Percentiles rank a stretch among this genome's conserved stretches.
These are phyloP conservation scores for Triticum dicoccoides DNA, from an alignment of 176 grass and related monocot species.

Conservation along the genomic window DNA sequence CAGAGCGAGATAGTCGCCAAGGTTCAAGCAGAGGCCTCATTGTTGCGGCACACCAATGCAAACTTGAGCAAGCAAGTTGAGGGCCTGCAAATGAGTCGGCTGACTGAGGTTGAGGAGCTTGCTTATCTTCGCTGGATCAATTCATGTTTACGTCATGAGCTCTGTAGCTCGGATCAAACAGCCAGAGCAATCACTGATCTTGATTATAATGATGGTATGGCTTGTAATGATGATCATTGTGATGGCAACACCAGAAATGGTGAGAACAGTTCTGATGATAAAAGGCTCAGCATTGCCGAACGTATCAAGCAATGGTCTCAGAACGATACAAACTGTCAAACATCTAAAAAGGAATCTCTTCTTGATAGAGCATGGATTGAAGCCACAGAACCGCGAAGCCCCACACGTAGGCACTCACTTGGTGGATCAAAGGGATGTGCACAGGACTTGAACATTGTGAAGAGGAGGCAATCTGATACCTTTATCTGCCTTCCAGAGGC, in stretches of 20 bases:
- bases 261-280: constrained; percentile 30
- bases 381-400: constrained; percentile 53
- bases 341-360: constrained; percentile 53
- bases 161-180: constrained; percentile 80
- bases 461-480: constrained; percentile 93
- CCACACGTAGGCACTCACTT: constrained; percentile 78
- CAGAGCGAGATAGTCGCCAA: constrained; percentile 92
- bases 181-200: constrained; percentile 38
- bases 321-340: constrained; percentile 48
- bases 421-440: constrained; percentile 63
- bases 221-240: constrained; percentile 35
- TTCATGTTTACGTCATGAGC: constrained; percentile 90
- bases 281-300: constrained; percentile 48
- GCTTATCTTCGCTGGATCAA: constrained; percentile 99
- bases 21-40: constrained; percentile 89
- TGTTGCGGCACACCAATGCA: constrained; percentile 83
- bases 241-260: constrained; percentile 21
- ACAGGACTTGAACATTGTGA: constrained; percentile 55
- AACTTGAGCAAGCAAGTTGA: constrained; percentile 97
- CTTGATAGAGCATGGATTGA: constrained; percentile 83
- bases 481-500: constrained; percentile 69
- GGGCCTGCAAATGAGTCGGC: constrained; percentile 85
- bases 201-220: constrained; percentile 28
- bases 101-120: constrained; percentile 98
- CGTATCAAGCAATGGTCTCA: constrained; percentile 63